These are phyloP conservation scores for Neoscytalidium dimidiatum DNA, from an alignment of 2,329 filamentous ascomycete genomes.

Conservation along the genomic window DNA sequence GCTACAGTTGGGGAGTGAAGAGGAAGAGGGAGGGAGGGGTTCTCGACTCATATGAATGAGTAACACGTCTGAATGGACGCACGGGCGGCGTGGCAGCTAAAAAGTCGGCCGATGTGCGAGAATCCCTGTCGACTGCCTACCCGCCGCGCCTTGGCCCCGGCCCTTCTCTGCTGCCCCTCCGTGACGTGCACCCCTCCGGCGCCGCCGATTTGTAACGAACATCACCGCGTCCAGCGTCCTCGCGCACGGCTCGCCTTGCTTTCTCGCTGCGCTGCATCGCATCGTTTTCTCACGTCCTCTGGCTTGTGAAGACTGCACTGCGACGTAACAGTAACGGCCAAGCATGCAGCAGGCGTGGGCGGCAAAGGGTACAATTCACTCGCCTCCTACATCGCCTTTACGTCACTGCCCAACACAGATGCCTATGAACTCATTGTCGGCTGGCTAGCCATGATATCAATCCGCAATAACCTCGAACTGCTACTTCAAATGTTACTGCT, in stretches of 20 bases:
- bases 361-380: neutral
- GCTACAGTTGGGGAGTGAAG: neutral
- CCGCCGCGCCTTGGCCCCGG: too few relatives aligned
- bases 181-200: neutral
- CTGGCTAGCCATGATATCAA: neutral
- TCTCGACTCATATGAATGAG: conserved; percentile 1
- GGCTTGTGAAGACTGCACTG: neutral
- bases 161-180: neutral
- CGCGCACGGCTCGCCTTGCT: neutral
- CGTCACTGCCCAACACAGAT: neutral
- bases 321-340: neutral
- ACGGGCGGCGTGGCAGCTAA: neutral
- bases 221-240: neutral
- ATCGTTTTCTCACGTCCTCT: neutral
- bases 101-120: neutral
- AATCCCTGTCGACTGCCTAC: too few relatives aligned
- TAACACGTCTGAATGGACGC: conserved; percentile 7
- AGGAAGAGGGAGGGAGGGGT: neutral
- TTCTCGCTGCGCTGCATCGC: neutral
- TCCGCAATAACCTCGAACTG: neutral
- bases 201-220: neutral
- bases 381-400: neutral
- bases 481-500: too few relatives aligned
- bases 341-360: neutral
- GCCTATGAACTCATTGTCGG: neutral